Percentiles rank a stretch among this genome's conserved stretches.
Conservation (phyloP, 768 basidiomycete species). For the Serendipita sp. region DNA sequence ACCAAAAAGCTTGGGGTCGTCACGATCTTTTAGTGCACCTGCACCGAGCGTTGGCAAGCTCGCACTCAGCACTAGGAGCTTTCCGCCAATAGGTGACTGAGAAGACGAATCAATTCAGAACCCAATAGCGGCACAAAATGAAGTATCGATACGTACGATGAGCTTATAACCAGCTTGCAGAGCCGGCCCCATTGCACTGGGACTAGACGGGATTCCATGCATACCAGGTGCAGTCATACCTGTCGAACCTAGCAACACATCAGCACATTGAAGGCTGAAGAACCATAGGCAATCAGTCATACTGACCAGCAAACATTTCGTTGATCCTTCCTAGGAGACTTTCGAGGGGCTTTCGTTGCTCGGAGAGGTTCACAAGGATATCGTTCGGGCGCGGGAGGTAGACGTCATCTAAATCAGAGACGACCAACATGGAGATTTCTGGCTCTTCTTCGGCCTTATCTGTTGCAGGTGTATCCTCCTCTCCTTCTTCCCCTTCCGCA, state of each 20-base stretch:
- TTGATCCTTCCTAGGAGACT: conserved; percentile 63
- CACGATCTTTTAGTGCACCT: conserved; percentile 86
- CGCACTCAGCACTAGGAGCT: conserved; percentile 75
- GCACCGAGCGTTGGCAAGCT: conserved; percentile 76
- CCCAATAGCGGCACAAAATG: background rate
- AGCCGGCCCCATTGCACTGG: conserved; percentile 87
- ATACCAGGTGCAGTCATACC: background rate
- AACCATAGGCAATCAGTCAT: background rate
- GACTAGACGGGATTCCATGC: conserved; percentile 18
- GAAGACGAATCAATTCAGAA: conserved; percentile 1
- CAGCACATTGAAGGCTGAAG: background rate
- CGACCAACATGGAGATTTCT: conserved; percentile 90
- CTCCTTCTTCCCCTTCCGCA: background rate
- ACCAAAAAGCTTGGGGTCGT: conserved; percentile 90
- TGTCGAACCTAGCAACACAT: background rate
- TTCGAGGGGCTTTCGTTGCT: conserved; percentile 67
- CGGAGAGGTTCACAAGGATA: conserved; percentile 84
- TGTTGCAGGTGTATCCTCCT: background rate
- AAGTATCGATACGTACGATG: conserved; percentile 36
- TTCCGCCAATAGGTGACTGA: conserved; percentile 83
- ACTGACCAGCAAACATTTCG: conserved; percentile 57
- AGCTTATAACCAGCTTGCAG: conserved; percentile 92
- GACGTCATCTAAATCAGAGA: conserved; percentile 91
- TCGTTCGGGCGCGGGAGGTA: conserved; percentile 95
- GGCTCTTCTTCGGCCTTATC: background rate